phyloP scores from a whole-genome alignment of 2,329 filamentous ascomycete genomes.

The Diaporthe sp. region DNA sequence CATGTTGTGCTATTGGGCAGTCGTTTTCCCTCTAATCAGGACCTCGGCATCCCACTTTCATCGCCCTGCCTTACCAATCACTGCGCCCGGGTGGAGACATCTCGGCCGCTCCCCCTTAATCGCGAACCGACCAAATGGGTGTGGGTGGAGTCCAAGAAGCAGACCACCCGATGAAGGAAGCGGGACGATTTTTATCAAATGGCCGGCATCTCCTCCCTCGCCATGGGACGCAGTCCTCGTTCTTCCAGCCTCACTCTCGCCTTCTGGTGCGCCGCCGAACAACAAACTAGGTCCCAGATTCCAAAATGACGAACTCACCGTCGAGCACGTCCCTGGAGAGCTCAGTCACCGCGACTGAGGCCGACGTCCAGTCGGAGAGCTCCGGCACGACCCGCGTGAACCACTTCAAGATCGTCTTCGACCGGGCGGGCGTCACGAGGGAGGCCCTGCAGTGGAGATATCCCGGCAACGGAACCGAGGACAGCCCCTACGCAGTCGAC shows the following conservation, averaged over 20 bases:
- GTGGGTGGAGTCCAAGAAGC: constrained; percentile 16
- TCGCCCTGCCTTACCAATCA: constrained; percentile 27
- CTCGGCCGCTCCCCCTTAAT: constrained; percentile 15
- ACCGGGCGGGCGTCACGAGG: constrained; percentile 69
- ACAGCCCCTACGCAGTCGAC: constrained; percentile 76
- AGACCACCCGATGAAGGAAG: constrained; percentile 22
- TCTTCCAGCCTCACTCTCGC: background rate
- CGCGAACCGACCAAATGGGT: constrained; percentile 26
- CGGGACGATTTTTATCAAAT: constrained; percentile 15
- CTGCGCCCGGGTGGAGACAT: constrained; percentile 6
- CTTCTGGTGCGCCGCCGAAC: constrained; percentile 15
- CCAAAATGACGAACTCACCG: constrained; percentile 35
- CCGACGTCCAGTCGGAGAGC: constrained; percentile 57
- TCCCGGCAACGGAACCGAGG: constrained; percentile 71
- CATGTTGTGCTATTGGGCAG: constrained; percentile 17
- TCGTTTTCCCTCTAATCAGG: background rate
- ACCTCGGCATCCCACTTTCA: constrained; percentile 34
- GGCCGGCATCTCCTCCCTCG: background rate
- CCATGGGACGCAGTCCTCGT: background rate
- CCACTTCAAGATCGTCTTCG: constrained; percentile 66
- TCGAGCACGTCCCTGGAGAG: constrained; percentile 42
- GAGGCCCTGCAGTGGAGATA: constrained; percentile 69
- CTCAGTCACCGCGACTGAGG: constrained; percentile 50
- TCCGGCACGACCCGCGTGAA: constrained; percentile 47
- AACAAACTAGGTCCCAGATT: background rate